Conservation (phyloP, 2,329 filamentous ascomycete genomes). For the Venturia carpophila region DNA sequence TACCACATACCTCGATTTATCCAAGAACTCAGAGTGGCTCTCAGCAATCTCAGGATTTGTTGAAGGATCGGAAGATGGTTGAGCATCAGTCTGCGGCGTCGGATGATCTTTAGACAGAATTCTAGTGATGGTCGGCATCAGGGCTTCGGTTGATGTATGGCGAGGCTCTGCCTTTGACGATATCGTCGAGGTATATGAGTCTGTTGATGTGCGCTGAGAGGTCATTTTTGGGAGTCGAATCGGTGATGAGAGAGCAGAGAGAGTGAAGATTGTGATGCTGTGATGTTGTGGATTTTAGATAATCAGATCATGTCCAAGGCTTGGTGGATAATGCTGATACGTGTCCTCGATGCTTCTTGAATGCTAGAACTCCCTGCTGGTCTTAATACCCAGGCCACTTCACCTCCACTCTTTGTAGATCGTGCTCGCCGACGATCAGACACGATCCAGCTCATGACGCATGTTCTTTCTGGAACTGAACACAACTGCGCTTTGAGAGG, state of each 20-base stretch:
- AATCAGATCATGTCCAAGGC: not conserved
- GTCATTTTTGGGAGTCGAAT: not conserved
- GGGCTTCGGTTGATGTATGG: not conserved
- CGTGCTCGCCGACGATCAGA: not conserved
- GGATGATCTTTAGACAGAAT: not conserved
- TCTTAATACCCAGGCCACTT: not conserved
- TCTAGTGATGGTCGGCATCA: not conserved
- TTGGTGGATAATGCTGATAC: not conserved
- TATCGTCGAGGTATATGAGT: not conserved
- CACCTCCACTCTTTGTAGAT: not conserved
- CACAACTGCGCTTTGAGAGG: not conserved
- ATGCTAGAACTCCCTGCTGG: not conserved
- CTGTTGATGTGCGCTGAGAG: not conserved
- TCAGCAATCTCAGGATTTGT: not conserved
- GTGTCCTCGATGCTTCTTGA: not conserved
- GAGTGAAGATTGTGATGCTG: no score
- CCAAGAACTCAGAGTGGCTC: not conserved
- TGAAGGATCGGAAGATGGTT: not conserved
- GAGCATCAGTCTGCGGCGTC: not conserved
- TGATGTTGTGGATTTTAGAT: not conserved
- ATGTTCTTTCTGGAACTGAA: not conserved
- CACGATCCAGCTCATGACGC: not conserved
- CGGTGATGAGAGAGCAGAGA: not conserved
- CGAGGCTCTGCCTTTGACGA: not conserved
- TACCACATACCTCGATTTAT: not conserved